Conservation (phyloP, 163 green algal genomes). For the Scenedesmus sp. region DNA sequence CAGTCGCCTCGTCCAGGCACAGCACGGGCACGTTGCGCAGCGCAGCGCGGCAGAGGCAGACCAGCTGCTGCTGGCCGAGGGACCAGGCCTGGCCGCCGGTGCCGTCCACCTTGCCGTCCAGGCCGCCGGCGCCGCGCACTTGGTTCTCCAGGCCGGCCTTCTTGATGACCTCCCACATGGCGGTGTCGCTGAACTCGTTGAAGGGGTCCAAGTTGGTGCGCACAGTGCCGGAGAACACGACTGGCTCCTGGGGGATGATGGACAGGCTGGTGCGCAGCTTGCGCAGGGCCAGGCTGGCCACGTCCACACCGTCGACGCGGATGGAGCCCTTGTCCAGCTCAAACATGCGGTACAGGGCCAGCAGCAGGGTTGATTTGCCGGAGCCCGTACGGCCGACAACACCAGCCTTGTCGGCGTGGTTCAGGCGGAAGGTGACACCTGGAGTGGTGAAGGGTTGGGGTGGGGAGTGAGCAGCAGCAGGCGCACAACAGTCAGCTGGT, state of each 20-base stretch:
- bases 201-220: conserved; percentile 71
- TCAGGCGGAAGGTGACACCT: conserved; percentile 56
- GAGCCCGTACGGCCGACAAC: conserved; percentile 67
- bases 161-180: conserved; percentile 78
- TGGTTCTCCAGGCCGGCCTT: conserved; percentile 72
- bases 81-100: conserved; percentile 78
- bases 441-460: too few species aligned
- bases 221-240: conserved; percentile 65
- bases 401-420: conserved; percentile 55
- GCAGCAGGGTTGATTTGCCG: conserved; percentile 68
- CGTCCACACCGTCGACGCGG: conserved; percentile 58
- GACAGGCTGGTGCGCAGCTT: conserved; percentile 54
- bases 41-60: conserved; percentile 69
- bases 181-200: conserved; percentile 65
- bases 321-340: conserved; percentile 58
- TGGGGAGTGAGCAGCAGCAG: conserved; percentile 54
- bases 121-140: conserved; percentile 61
- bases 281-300: conserved; percentile 53
- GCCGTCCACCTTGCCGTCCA: conserved; percentile 76
- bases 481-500: too few species aligned
- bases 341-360: conserved; percentile 71
- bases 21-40: conserved; percentile 72
- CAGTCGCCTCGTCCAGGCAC: conserved; percentile 77
- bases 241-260: conserved; percentile 63
- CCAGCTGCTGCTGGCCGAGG: conserved; percentile 74